A percentile compares a stretch with the other conserved stretches of the same genome.
Conservation (phyloP, 352 stramenopile species). For the Achlya hypogyna region DNA sequence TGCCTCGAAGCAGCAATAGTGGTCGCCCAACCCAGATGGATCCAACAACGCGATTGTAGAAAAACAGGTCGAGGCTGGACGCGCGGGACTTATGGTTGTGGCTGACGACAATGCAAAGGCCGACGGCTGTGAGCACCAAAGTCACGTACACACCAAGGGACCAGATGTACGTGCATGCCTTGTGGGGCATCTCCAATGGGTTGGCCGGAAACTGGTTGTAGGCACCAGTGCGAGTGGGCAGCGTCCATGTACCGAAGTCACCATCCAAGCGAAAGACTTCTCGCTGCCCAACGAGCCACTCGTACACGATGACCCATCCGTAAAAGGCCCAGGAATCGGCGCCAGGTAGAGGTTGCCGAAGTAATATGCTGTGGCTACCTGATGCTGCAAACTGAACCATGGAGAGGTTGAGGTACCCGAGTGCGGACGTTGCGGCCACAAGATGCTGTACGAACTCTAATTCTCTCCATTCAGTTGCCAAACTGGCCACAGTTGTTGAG, state of each 20-base stretch:
- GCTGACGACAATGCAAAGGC: neutral
- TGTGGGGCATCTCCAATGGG: neutral
- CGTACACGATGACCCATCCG: conserved; percentile 3
- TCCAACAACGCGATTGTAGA: conserved; percentile 5
- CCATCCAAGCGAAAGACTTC: conserved; percentile 2
- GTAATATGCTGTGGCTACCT: neutral
- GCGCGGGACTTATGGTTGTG: neutral
- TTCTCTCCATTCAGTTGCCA: neutral
- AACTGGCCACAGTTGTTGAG: neutral
- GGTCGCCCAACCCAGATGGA: conserved; percentile 7
- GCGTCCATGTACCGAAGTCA: neutral
- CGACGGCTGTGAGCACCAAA: neutral
- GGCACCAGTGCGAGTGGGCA: neutral
- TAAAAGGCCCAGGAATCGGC: neutral
- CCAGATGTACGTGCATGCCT: conserved; percentile 18
- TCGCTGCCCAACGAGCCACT: neutral
- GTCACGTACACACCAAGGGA: conserved; percentile 2
- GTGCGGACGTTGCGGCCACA: neutral
- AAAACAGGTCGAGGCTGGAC: neutral
- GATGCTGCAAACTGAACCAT: conserved; percentile 8
- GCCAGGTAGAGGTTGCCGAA: neutral
- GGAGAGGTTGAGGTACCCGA: neutral
- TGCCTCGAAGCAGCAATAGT: neutral
- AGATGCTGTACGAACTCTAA: neutral
- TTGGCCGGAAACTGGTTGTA: neutral